Evolutionary conservation across 306 rosid genomes (phyloP), one percentile per base, ranked within the genome.

Genomic region (Hippophae tibetana): DNA sequence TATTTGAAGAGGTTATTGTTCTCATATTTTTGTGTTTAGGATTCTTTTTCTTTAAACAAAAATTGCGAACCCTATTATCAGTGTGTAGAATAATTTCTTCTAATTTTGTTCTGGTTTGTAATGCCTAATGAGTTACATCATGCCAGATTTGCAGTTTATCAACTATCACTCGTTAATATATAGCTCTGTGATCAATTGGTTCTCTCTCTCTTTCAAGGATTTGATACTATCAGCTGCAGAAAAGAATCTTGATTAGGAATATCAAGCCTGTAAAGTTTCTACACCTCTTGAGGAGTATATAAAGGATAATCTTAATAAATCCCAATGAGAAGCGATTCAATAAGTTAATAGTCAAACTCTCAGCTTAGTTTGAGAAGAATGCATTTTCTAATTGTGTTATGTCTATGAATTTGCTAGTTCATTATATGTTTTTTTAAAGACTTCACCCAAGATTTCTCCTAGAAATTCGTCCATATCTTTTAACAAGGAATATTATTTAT

Each of bases 91-190:
- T 6, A 10, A 64, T 52, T 13, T 38, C 52, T 59, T 70, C 12
- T 61, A 11, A 57, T 45, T 46, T 48, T 43, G n/a, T 46, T 53
- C 57, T 18, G 6, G 47, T 42, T 6, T 63, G 58, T 40, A 26
- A 64, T 61, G 45, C 54, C 8, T 64, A 51, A 56, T 63, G 58
- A 40, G n/a, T 42, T 13, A 43, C 38, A 63, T 72, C 47, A 61
- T 79, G 82, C 78, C 5, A 90, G 98, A 68, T 85, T 44, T 85
- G 98, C 89, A 90, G 85, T 75, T 76, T 90, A 72, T 90, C 98
- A 43, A 90, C 98, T 41, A 85, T 79, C 61, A 85, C 80, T 63
- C 92, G 92, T 63, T 96, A 90, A 76, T 90, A 85, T 79, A 27
- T 78, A 67, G 96, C 96, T 31, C 40, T 90, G 47, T 76, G 72